Conservation (phyloP, 2,329 filamentous ascomycete genomes). For the Fusarium sp. region DNA sequence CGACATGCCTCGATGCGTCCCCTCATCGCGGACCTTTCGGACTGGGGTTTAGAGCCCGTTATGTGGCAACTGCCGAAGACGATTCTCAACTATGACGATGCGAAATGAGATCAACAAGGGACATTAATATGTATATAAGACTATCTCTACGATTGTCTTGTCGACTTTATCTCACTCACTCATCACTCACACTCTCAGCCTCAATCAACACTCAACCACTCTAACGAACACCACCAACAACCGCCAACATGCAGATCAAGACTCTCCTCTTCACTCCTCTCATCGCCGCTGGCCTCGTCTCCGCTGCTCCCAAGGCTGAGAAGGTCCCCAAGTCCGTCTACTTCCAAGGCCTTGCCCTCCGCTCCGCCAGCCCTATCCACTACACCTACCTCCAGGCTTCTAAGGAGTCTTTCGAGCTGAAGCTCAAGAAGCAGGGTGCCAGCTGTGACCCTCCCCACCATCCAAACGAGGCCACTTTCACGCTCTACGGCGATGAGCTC, state of each 20-base stretch:
- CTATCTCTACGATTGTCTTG: not conserved
- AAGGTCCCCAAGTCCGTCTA: conserved; percentile 46
- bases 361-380: conserved; percentile 63
- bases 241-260: conserved; percentile 49
- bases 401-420: conserved; percentile 58
- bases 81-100: conserved; percentile 15
- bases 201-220: not conserved
- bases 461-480: conserved; percentile 62
- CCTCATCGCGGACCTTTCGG: not conserved
- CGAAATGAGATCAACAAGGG: not conserved
- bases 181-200: conserved; percentile 17
- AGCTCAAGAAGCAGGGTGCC: conserved; percentile 60
- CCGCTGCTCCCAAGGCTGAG: conserved; percentile 43
- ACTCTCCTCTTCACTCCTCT: conserved; percentile 43
- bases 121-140: conserved; percentile 33
- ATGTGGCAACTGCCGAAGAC: conserved; percentile 1
- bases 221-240: not conserved
- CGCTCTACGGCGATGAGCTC: conserved; percentile 59
- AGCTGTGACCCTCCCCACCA: conserved; percentile 55
- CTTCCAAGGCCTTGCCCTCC: conserved; percentile 65
- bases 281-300: conserved; percentile 45
- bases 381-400: conserved; percentile 60
- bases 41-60: not conserved
- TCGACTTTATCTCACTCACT: conserved; percentile 1
- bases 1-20: not conserved